phyloP scores from a whole-genome alignment of 2,329 filamentous ascomycete genomes.

The Penicillium concentricum region DNA sequence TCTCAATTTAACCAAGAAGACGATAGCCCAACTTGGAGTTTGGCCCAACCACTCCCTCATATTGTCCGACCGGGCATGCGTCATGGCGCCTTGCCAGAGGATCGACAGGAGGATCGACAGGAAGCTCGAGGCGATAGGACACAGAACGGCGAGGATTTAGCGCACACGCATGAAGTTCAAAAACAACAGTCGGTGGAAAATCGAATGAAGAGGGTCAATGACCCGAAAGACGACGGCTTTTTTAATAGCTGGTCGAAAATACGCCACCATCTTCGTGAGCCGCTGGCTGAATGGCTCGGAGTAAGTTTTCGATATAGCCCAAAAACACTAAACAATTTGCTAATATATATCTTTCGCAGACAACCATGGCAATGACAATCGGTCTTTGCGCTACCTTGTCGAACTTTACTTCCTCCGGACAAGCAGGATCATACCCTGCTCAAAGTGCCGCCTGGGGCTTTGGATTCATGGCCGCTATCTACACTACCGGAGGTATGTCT shows the following conservation, averaged over 20 bases:
- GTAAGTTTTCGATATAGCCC: conserved; percentile 9
- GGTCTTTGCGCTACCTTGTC: conserved; percentile 29
- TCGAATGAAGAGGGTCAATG: background rate
- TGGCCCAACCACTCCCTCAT: conserved; percentile 52
- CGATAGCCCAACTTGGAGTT: conserved; percentile 49
- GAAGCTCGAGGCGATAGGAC: background rate
- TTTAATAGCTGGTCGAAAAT: conserved; percentile 31
- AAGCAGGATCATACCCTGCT: conserved; percentile 25
- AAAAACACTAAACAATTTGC: background rate
- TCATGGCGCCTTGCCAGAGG: conserved; percentile 14
- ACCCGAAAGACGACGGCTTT: conserved; percentile 11
- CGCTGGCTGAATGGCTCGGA: conserved; percentile 32
- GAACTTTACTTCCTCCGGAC: conserved; percentile 18
- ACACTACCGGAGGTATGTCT: conserved; percentile 47
- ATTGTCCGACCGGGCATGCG: conserved; percentile 52
- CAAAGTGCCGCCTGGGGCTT: conserved; percentile 30
- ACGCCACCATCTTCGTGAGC: conserved; percentile 26
- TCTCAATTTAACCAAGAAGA: conserved; percentile 51
- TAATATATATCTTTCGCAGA: conserved; percentile 13
- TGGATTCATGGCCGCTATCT: conserved; percentile 42
- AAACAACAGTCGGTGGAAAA: background rate
- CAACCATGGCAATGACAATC: conserved; percentile 30
- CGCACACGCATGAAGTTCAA: background rate
- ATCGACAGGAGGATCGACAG: background rate
- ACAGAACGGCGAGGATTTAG: background rate